These are phyloP conservation scores for Arthromyces matolae DNA, from an alignment of 768 basidiomycete species.

Conservation along the genomic window DNA sequence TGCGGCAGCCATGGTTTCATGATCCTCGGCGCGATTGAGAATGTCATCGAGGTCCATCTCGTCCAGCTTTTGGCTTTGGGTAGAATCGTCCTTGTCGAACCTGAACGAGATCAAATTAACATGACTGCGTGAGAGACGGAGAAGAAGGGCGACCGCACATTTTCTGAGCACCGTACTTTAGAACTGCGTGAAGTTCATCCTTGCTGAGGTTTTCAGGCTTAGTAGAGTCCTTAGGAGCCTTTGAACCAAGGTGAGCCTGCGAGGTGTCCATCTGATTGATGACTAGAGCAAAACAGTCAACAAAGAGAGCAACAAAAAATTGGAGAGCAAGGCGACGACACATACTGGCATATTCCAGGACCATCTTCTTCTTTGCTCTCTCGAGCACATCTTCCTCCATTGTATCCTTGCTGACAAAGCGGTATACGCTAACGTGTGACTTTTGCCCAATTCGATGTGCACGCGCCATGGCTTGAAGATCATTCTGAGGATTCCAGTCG, in stretches of 20 bases:
- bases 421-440: constrained; percentile 96
- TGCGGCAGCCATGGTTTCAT: constrained; percentile 84
- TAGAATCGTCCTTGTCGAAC: constrained; percentile 95
- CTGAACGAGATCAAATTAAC: constrained; percentile 35
- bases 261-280: constrained; percentile 99
- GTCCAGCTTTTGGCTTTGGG: constrained; percentile 92
- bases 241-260: constrained; percentile 90
- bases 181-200: constrained; percentile 93
- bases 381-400: constrained; percentile 99
- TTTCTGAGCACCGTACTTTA: constrained; percentile 98
- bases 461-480: constrained; percentile 98
- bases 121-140: background rate
- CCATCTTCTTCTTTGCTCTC: constrained; percentile 99
- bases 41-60: constrained; percentile 99
- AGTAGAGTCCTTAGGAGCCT: constrained; percentile 61
- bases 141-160: constrained; percentile 51
- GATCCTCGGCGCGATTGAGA: constrained; percentile 92
- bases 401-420: constrained; percentile 97
- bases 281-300: constrained; percentile 45
- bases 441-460: constrained; percentile 99
- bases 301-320: background rate
- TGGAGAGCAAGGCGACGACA: constrained; percentile 24
- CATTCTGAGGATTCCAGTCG: constrained; percentile 98
- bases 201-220: constrained; percentile 88
- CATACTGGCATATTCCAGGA: constrained; percentile 97